Percentiles rank a stretch among this genome's conserved stretches.
Conservation (phyloP, 768 basidiomycete species). For the Zangia roseola region DNA sequence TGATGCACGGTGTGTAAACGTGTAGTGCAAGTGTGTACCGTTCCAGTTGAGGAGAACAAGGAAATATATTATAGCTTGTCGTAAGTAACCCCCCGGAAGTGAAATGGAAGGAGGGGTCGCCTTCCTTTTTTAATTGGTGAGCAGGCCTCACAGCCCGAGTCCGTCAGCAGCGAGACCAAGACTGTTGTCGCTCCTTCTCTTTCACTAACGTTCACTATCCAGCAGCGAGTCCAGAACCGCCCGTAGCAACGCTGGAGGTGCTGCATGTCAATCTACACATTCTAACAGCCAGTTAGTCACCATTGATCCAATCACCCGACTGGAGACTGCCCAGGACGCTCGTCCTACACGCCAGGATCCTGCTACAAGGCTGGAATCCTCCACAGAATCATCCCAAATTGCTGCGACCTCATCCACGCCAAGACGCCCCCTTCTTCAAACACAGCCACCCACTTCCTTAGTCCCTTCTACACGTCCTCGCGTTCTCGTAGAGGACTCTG, state of each 20-base stretch:
- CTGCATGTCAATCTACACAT: slow-evolving; percentile 26
- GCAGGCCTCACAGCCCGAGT: slow-evolving; percentile 24
- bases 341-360: slow-evolving; percentile 41
- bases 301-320: slow-evolving; percentile 69
- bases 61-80: too few species aligned
- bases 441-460: slow-evolving; percentile 39
- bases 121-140: slow-evolving; percentile 24
- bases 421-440: slow-evolving; percentile 25
- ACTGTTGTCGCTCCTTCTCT: slow-evolving; percentile 17
- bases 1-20: slow-evolving; percentile 17
- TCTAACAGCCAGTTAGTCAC: slow-evolving; percentile 35
- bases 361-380: slow-evolving; percentile 48
- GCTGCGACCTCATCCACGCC: slow-evolving; percentile 29
- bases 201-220: slow-evolving; percentile 19
- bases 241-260: slow-evolving; percentile 21
- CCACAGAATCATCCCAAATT: slow-evolving; percentile 30
- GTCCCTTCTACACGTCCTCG: slow-evolving; percentile 65
- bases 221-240: slow-evolving; percentile 20
- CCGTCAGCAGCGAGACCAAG: slow-evolving; percentile 24
- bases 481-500: slow-evolving; percentile 58
- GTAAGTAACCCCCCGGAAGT: slow-evolving; percentile 9
- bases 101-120: slow-evolving; percentile 26
- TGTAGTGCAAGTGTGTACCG: slow-evolving; percentile 1
- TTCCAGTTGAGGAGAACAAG: background rate
- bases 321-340: slow-evolving; percentile 56